Percentiles rank a stretch among this genome's conserved stretches.
These are phyloP conservation scores for Patellaria atrata DNA, from an alignment of 495 filamentous ascomycete genomes.

Conservation along the genomic window DNA sequence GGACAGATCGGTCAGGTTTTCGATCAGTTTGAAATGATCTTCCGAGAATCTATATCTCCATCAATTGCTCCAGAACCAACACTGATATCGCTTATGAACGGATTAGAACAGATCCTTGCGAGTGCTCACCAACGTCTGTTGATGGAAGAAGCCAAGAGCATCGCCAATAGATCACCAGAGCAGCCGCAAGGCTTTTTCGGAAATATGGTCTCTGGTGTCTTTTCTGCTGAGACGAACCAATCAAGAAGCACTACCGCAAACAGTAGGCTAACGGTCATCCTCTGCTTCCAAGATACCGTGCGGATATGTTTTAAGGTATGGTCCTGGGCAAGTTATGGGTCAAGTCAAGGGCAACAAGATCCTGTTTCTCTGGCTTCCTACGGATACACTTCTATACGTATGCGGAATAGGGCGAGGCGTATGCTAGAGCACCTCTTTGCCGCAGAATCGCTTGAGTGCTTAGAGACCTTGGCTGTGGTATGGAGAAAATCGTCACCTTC, in stretches of 20 bases:
- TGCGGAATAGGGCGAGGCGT: constrained; percentile 76
- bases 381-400: constrained; percentile 70
- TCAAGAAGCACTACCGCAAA: constrained; percentile 71
- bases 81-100: constrained; percentile 67
- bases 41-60: constrained; percentile 27
- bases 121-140: constrained; percentile 73
- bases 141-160: constrained; percentile 53
- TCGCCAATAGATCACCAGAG: constrained; percentile 61
- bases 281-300: constrained; percentile 95
- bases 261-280: constrained; percentile 75
- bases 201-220: constrained; percentile 91
- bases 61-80: constrained; percentile 45
- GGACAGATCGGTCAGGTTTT: constrained; percentile 58
- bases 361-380: constrained; percentile 64
- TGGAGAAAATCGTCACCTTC: constrained; percentile 43
- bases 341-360: constrained; percentile 43
- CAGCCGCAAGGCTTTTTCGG: constrained; percentile 87
- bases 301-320: constrained; percentile 84
- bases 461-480: constrained; percentile 76
- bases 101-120: constrained; percentile 78
- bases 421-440: constrained; percentile 86
- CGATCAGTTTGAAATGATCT: constrained; percentile 41
- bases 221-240: constrained; percentile 63
- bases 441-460: constrained; percentile 84
- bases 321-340: constrained; percentile 70